Evolutionary conservation across 2,329 filamentous ascomycete species (phyloP).

Genomic region (Fusarium udum): DNA sequence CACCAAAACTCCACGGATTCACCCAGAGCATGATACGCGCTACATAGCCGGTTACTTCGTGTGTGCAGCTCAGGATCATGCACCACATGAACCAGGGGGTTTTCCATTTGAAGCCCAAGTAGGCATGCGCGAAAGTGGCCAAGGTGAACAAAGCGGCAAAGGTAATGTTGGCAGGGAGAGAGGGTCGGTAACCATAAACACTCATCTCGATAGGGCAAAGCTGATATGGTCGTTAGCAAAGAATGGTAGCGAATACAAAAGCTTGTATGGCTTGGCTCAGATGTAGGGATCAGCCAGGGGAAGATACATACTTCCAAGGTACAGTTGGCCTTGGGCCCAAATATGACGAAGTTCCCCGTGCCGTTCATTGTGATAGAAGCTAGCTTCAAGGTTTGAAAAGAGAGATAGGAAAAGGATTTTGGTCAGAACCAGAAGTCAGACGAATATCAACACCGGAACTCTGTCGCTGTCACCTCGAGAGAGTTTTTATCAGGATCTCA

Average conservation of each 20-base stretch:
- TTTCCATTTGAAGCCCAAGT: constrained; percentile 51
- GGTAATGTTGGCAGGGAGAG: constrained; percentile 49
- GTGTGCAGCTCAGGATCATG: constrained; percentile 61
- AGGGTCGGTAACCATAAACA: constrained; percentile 56
- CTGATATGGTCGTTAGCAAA: background rate
- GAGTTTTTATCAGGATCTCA: background rate
- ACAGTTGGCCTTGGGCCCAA: constrained; percentile 31
- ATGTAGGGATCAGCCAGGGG: background rate
- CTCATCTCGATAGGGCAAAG: constrained; percentile 47
- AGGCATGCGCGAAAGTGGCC: constrained; percentile 52
- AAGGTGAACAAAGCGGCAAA: constrained; percentile 55
- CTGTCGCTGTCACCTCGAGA: too few relatives aligned
- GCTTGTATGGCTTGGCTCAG: background rate
- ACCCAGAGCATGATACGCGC: constrained; percentile 63
- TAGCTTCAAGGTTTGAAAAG: background rate
- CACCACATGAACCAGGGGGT: constrained; percentile 53
- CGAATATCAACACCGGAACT: too few relatives aligned
- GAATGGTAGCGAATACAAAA: background rate
- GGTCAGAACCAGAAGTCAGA: too few relatives aligned
- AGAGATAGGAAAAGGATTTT: too few relatives aligned
- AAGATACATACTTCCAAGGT: constrained; percentile 15
- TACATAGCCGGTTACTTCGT: constrained; percentile 67
- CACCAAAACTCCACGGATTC: constrained; percentile 63
- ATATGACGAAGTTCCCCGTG: constrained; percentile 1
- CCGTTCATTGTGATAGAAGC: background rate